Conservation (phyloP, 371 early-diverging fungal genomes). For the Mortierella sp. region DNA sequence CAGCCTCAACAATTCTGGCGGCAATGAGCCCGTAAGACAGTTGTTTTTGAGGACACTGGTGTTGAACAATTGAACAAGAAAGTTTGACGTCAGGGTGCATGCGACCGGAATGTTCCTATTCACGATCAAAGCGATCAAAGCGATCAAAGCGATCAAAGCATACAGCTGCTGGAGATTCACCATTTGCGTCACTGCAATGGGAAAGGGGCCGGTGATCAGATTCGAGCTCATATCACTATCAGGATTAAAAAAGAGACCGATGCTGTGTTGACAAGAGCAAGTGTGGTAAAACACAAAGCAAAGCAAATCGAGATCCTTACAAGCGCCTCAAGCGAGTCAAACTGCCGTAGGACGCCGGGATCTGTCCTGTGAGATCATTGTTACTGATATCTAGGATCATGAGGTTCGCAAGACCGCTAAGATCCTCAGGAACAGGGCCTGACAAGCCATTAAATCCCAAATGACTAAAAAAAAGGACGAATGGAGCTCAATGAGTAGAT, state of each 20-base stretch:
- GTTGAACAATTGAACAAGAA: not conserved
- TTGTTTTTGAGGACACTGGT: constrained; percentile 42
- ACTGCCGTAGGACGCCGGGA: constrained; percentile 59
- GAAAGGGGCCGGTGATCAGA: constrained; percentile 30
- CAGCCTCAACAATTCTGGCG: constrained; percentile 9
- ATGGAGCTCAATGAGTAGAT: too few species aligned
- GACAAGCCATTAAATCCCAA: constrained; percentile 59
- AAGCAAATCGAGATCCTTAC: too few species aligned
- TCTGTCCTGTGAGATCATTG: constrained; percentile 60
- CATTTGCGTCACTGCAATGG: constrained; percentile 28
- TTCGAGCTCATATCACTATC: constrained; percentile 38
- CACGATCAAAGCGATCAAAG: not conserved
- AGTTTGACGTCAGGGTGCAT: not conserved
- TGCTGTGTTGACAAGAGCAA: not conserved
- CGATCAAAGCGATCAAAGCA: constrained; percentile 5
- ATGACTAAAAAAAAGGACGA: constrained; percentile 32
- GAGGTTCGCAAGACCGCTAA: constrained; percentile 56
- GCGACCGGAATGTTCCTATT: not conserved
- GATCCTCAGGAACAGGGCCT: constrained; percentile 60
- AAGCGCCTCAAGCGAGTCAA: constrained; percentile 44
- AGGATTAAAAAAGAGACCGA: not conserved
- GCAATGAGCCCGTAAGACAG: constrained; percentile 30
- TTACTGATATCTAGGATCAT: constrained; percentile 62
- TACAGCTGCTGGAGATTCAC: constrained; percentile 36
- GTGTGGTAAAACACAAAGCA: not conserved